Conservation (phyloP, 2,329 filamentous ascomycete species). For the Akanthomyces dipterigenus region DNA sequence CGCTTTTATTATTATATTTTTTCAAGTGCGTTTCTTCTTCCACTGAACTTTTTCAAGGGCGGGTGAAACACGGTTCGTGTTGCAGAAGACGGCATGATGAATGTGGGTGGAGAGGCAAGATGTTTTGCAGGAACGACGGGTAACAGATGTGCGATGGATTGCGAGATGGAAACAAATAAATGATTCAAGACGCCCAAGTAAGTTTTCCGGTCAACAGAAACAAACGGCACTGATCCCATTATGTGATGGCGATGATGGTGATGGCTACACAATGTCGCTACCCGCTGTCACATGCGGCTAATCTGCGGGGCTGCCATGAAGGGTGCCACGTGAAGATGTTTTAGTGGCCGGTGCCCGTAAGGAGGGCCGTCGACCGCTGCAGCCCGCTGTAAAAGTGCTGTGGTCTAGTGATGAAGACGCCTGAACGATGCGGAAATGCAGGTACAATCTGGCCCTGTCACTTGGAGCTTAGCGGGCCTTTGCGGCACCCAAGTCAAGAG, state of each 20-base stretch:
- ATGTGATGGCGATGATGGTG: not conserved
- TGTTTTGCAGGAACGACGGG: not conserved
- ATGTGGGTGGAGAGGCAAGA: not conserved
- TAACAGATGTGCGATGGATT: not conserved
- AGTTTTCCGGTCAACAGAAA: not conserved
- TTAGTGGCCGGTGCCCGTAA: conserved; percentile 1
- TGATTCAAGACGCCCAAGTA: not conserved
- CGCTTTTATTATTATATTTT: not conserved
- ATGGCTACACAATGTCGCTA: not conserved
- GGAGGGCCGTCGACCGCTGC: no score
- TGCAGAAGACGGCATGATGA: not conserved
- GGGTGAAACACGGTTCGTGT: conserved; percentile 3
- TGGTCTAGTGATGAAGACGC: not conserved
- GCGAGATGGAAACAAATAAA: not conserved
- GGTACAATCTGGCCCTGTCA: not conserved
- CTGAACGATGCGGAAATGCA: not conserved
- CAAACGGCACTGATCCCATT: not conserved
- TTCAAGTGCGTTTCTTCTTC: not conserved
- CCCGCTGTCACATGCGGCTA: conserved; percentile 3
- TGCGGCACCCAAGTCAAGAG: no score
- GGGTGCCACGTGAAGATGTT: not conserved
- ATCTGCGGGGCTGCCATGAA: not conserved
- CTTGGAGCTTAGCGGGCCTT: not conserved
- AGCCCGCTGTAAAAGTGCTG: not conserved
- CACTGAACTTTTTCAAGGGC: not conserved